Evolutionary conservation across 176 grass and related monocot genomes (phyloP).

Genomic region (maize (Zea mays)): Zm-B73-REFERENCE-NAM-5.0 NC_050105.1:148507001-148507500

Average conservation of each 20-base stretch:
- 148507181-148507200: too few species aligned
- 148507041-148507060: neutral
- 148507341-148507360: too few species aligned
- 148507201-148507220: too few species aligned
- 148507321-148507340: constrained; percentile 1
- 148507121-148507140: constrained; percentile 22
- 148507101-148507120: constrained; percentile 1
- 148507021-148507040: constrained; percentile 49
- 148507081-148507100: constrained; percentile 42
- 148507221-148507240: too few species aligned
- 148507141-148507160: neutral
- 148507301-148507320: constrained; percentile 43
- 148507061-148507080: neutral
- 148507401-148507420: constrained; percentile 42
- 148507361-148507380: constrained; percentile 23
- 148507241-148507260: too few species aligned
- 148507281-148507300: constrained; percentile 53
- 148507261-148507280: constrained; percentile 14
- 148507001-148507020: constrained; percentile 38
- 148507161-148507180: too few species aligned
- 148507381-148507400: constrained; percentile 40
- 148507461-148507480: too few species aligned
- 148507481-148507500: too few species aligned
- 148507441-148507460: neutral
- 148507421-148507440: constrained; percentile 61